Conservation (phyloP, 495 filamentous ascomycete genomes). For the Penicillium riverlandense region DNA sequence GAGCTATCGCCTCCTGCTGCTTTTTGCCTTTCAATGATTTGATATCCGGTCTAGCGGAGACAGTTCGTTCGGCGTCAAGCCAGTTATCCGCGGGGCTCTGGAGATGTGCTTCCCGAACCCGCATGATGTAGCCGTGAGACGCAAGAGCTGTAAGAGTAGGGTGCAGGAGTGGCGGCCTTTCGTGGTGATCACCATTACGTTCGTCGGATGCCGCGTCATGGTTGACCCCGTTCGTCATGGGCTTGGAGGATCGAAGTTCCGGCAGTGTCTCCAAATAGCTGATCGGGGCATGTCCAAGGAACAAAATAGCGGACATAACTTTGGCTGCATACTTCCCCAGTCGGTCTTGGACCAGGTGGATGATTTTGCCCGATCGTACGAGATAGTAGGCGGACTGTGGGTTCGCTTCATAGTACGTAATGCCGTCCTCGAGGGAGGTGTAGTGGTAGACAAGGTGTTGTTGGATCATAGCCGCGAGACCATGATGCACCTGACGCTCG, state of each 20-base stretch:
- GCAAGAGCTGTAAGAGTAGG: conserved; percentile 38
- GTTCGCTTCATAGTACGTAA: conserved; percentile 76
- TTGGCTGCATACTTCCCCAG: conserved; percentile 63
- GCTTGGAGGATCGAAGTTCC: conserved; percentile 17
- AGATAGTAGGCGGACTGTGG: conserved; percentile 68
- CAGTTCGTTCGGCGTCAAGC: conserved; percentile 36
- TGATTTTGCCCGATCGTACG: conserved; percentile 72
- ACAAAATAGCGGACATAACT: conserved; percentile 65
- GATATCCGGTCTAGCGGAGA: conserved; percentile 28
- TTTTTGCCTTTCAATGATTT: conserved; percentile 50
- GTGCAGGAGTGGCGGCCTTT: conserved; percentile 30
- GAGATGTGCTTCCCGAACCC: conserved; percentile 42
- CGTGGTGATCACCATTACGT: conserved; percentile 18
- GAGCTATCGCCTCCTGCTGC: conserved; percentile 46
- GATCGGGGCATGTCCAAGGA: conserved; percentile 70
- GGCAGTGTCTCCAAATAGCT: conserved; percentile 52
- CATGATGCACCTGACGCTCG: conserved; percentile 63
- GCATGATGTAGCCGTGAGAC: conserved; percentile 40
- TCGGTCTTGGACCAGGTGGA: conserved; percentile 61
- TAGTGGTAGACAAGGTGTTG: conserved; percentile 77
- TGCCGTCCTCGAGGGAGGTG: conserved; percentile 51
- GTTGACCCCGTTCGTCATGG: conserved; percentile 25
- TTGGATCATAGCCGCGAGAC: conserved; percentile 77
- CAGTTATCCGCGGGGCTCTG: conserved; percentile 45
- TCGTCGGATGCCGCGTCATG: conserved; percentile 20